Conservation (phyloP, 371 early-diverging fungal genomes). For the Mortierella sp. region DNA sequence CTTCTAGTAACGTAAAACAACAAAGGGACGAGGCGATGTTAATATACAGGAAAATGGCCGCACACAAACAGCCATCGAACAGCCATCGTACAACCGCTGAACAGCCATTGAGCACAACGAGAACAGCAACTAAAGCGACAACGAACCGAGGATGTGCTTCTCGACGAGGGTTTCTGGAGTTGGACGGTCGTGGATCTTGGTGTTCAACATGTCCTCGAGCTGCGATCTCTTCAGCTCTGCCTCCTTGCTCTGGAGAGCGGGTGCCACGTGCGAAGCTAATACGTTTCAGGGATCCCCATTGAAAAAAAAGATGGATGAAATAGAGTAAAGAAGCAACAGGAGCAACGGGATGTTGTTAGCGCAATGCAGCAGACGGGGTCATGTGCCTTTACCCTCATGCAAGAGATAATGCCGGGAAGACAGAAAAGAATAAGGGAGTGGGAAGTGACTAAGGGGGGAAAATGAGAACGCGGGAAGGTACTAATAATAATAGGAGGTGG, state of each 20-base stretch:
- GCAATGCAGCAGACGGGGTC: neutral
- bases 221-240: conserved; percentile 66
- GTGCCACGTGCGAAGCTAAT: conserved; percentile 65
- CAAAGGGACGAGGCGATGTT: neutral
- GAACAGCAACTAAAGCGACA: too few species aligned
- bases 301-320: neutral
- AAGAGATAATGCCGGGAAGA: conserved; percentile 8
- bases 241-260: conserved; percentile 66
- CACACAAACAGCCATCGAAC: too few species aligned
- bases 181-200: conserved; percentile 77
- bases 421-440: neutral
- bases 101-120: neutral
- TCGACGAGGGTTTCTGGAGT: conserved; percentile 69
- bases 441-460: neutral
- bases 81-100: neutral
- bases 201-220: conserved; percentile 72
- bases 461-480: neutral
- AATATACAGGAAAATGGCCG: neutral
- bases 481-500: neutral
- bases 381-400: neutral
- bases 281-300: neutral
- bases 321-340: neutral
- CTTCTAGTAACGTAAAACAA: conserved; percentile 9
- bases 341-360: neutral
- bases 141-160: conserved; percentile 68